Conservation (phyloP, 75 land plant species). For the Picea sitchensis region DNA sequence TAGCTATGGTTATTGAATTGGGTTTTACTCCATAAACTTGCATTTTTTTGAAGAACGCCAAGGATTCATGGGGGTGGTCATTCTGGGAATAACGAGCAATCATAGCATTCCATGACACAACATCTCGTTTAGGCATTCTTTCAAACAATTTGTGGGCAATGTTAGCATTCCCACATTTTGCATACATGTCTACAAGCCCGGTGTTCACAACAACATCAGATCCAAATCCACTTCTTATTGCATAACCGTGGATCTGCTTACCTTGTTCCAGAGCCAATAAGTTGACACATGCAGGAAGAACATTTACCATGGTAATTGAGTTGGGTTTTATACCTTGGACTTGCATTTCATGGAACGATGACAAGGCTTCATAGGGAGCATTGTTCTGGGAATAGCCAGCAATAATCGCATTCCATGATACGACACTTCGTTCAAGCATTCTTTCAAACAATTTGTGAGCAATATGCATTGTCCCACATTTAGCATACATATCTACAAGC, state of each 20-base stretch:
- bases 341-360: slow-evolving; percentile 13
- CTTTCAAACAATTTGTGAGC: slow-evolving; percentile 11
- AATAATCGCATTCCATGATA: slow-evolving; percentile 22
- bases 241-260: slow-evolving; percentile 11
- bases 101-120: slow-evolving; percentile 24
- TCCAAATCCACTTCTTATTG: slow-evolving; percentile 6
- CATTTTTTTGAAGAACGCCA: slow-evolving; percentile 17
- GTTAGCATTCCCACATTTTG: slow-evolving; percentile 15
- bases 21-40: slow-evolving; percentile 22
- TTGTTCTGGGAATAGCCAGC: slow-evolving; percentile 4
- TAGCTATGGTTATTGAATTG: slow-evolving; percentile 29
- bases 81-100: slow-evolving; percentile 25
- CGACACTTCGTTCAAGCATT: slow-evolving; percentile 5
- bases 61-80: slow-evolving; percentile 7
- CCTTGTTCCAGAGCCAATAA: slow-evolving; percentile 7
- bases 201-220: slow-evolving; percentile 10
- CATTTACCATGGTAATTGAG: neutral
- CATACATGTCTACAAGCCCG: slow-evolving; percentile 25
- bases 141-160: slow-evolving; percentile 13
- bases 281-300: slow-evolving; percentile 12
- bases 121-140: slow-evolving; percentile 9
- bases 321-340: slow-evolving; percentile 5
- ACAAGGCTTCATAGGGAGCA: slow-evolving; percentile 8
- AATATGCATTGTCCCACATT: slow-evolving; percentile 13
- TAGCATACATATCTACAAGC: slow-evolving; percentile 15